phyloP scores from a whole-genome alignment of 1,284 basidiomycete genomes.

The Cryptococcus jaspeensis region DNA sequence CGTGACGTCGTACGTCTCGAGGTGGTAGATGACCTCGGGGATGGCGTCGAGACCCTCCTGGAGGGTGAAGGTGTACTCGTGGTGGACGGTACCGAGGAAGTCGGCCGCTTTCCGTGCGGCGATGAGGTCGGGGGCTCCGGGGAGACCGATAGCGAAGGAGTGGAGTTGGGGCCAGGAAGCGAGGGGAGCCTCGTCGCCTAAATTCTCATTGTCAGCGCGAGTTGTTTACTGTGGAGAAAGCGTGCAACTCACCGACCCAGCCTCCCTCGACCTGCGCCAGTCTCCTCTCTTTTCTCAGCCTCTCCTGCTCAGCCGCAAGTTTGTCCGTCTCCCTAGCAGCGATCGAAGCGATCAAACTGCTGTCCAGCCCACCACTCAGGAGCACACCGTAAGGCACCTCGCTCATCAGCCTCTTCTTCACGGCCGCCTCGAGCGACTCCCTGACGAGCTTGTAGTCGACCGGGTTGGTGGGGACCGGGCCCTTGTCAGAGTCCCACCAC shows the following conservation, averaged over 20 bases:
- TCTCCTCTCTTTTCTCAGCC: slow-evolving; percentile 58
- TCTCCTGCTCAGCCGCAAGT: slow-evolving; percentile 74
- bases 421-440: slow-evolving; percentile 84
- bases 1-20: slow-evolving; percentile 99
- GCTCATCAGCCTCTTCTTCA: slow-evolving; percentile 95
- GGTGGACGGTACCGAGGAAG: slow-evolving; percentile 91
- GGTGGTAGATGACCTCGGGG: slow-evolving; percentile 95
- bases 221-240: neutral
- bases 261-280: slow-evolving; percentile 41
- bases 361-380: slow-evolving; percentile 92
- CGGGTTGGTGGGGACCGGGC: slow-evolving; percentile 62
- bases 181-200: slow-evolving; percentile 59
- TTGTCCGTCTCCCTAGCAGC: slow-evolving; percentile 97
- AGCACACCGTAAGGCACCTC: slow-evolving; percentile 99
- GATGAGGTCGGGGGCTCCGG: slow-evolving; percentile 91
- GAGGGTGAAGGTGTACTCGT: slow-evolving; percentile 98
- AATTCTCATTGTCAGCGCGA: neutral
- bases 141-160: slow-evolving; percentile 96
- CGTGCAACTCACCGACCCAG: slow-evolving; percentile 36
- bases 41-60: slow-evolving; percentile 98
- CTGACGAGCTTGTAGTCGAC: slow-evolving; percentile 72
- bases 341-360: slow-evolving; percentile 92
- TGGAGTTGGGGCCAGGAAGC: slow-evolving; percentile 95
- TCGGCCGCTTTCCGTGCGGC: slow-evolving; percentile 93
- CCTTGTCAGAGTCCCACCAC: slow-evolving; percentile 78